phyloP scores from a whole-genome alignment of 495 filamentous ascomycete species.

The Haplographium delicatum region DNA sequence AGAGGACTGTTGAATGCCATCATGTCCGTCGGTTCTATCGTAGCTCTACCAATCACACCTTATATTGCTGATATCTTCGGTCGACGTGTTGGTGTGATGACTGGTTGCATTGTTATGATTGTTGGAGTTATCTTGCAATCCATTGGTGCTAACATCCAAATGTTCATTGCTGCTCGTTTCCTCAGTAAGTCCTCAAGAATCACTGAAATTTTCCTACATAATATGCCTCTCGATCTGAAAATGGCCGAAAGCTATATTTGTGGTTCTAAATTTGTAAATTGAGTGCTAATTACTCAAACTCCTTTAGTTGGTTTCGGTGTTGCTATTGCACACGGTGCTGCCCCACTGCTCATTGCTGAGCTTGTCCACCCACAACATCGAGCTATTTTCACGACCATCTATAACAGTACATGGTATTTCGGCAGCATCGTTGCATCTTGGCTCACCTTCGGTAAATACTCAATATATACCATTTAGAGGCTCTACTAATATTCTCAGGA shows the following conservation, averaged over 20 bases:
- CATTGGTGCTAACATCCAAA: constrained; percentile 38
- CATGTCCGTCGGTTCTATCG: constrained; percentile 40
- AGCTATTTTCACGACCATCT: constrained; percentile 48
- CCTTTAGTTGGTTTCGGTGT: constrained; percentile 48
- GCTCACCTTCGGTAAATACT: constrained; percentile 19
- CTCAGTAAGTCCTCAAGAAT: too few species aligned
- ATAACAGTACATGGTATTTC: constrained; percentile 48
- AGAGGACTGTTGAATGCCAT: constrained; percentile 31
- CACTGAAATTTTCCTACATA: too few species aligned
- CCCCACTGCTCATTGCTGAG: constrained; percentile 48
- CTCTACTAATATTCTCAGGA: constrained; percentile 21
- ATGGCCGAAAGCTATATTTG: too few species aligned
- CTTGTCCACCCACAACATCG: constrained; percentile 50
- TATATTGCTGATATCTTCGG: constrained; percentile 40
- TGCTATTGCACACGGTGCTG: constrained; percentile 41
- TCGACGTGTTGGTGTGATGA: constrained; percentile 46
- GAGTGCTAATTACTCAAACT: too few species aligned
- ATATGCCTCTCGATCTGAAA: too few species aligned
- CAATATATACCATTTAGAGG: not conserved
- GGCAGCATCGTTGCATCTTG: constrained; percentile 43
- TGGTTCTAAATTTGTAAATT: too few species aligned
- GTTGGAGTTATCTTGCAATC: constrained; percentile 45
- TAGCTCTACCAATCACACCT: constrained; percentile 45
- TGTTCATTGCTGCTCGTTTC: constrained; percentile 37
- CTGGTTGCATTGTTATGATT: constrained; percentile 49